A percentile compares a stretch with the other conserved stretches of the same genome.
Conservation (phyloP, 805 yeast species). For the Peterozyma xylosa region DNA sequence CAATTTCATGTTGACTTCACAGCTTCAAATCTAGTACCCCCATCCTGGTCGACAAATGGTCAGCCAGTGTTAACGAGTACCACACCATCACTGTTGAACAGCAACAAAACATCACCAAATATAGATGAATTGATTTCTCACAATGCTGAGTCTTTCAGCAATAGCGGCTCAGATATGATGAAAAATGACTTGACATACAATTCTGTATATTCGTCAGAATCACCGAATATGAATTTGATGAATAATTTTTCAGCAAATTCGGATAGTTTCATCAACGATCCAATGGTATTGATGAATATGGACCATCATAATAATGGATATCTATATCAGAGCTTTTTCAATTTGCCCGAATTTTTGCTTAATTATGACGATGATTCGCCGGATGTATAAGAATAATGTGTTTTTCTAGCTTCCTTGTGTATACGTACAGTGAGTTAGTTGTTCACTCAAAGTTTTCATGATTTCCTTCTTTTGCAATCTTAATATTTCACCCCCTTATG, state of each 20-base stretch:
- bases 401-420: no score
- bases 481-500: no score
- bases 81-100: background rate
- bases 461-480: no score
- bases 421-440: no score
- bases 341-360: constrained; percentile 21
- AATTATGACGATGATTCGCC: constrained; percentile 11
- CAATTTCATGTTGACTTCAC: background rate
- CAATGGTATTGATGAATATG: background rate
- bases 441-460: no score
- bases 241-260: background rate
- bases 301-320: background rate
- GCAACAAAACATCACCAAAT: background rate
- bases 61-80: background rate
- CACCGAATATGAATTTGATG: constrained; percentile 1
- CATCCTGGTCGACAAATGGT: background rate
- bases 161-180: constrained; percentile 2
- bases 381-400: no score
- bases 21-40: background rate
- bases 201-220: background rate
- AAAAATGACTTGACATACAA: background rate
- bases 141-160: background rate
- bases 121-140: background rate
- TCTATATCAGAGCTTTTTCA: constrained; percentile 22
- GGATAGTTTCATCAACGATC: constrained; percentile 1